These are phyloP conservation scores for peach (Prunus persica) DNA, from an alignment of 306 rosid species.

Conservation along the genomic window DNA sequence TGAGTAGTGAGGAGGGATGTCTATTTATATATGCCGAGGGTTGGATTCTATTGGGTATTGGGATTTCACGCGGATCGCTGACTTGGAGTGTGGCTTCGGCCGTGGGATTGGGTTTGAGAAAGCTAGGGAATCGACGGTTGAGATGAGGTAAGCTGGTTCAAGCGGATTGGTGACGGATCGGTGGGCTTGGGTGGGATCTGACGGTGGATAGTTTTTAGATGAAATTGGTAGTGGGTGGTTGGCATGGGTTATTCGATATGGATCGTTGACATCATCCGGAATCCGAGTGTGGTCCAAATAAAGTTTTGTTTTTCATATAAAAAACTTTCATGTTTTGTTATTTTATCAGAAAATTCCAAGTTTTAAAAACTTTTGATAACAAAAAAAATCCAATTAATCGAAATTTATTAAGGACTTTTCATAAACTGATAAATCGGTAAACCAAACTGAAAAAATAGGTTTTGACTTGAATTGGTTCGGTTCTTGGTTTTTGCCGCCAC, in stretches of 20 bases:
- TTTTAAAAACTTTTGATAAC: too few relatives aligned
- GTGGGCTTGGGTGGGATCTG: not conserved
- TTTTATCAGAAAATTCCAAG: too few relatives aligned
- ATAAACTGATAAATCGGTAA: too few relatives aligned
- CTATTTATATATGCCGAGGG: not conserved
- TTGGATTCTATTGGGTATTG: conserved; percentile 16
- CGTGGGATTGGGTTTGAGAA: not conserved
- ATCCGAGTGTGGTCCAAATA: not conserved
- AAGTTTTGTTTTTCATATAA: too few relatives aligned
- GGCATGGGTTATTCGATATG: not conserved
- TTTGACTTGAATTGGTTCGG: too few relatives aligned
- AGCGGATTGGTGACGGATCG: not conserved
- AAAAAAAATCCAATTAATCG: too few relatives aligned
- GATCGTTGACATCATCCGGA: not conserved
- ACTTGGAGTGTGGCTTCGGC: not conserved
- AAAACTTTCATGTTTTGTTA: too few relatives aligned
- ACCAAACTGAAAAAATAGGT: too few relatives aligned
- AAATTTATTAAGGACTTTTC: too few relatives aligned
- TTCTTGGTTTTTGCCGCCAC: too few relatives aligned
- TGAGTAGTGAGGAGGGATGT: accelerated
- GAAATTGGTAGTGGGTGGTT: not conserved
- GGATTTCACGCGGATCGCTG: conserved; percentile 29
- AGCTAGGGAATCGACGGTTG: not conserved
- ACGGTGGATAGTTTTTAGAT: not conserved
- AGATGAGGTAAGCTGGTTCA: not conserved